These are phyloP conservation scores for Talaromyces pinophilus DNA, from an alignment of 2,329 filamentous ascomycete species.

Conservation along the genomic window DNA sequence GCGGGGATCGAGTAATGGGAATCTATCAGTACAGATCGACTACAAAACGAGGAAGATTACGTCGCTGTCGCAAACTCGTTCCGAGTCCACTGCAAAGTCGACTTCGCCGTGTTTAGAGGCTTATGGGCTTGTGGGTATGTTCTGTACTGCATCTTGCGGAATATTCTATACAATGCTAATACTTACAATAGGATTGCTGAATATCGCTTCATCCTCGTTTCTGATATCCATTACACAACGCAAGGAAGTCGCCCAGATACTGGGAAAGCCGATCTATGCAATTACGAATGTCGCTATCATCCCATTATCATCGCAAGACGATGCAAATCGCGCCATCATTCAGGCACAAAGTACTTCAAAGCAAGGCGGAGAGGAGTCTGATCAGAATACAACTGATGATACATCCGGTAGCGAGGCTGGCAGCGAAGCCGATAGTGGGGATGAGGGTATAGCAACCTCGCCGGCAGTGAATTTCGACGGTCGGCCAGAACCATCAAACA, in stretches of 20 bases:
- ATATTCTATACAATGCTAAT: background rate
- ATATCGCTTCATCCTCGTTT: conserved; percentile 77
- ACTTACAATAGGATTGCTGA: conserved; percentile 68
- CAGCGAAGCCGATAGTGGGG: conserved; percentile 14
- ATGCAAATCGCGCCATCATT: conserved; percentile 71
- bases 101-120: conserved; percentile 47
- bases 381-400: conserved; percentile 32
- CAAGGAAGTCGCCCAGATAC: conserved; percentile 84
- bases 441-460: conserved; percentile 13
- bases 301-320: conserved; percentile 72
- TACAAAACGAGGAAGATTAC: conserved; percentile 63
- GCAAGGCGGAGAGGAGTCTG: conserved; percentile 42
- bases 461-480: conserved; percentile 32
- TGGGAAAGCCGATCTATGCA: conserved; percentile 78
- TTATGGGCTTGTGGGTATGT: conserved; percentile 59
- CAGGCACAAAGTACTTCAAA: conserved; percentile 56
- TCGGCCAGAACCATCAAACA: conserved; percentile 24
- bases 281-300: conserved; percentile 90
- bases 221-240: conserved; percentile 83
- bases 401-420: background rate
- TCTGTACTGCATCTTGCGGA: background rate
- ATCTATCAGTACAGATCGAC: conserved; percentile 65
- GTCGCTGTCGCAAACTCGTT: conserved; percentile 42
- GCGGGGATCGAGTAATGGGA: background rate
- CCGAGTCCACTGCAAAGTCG: conserved; percentile 31